Base-by-base conservation (phyloP, 768 basidiomycete genomes). In the Leccinum sublutescens region DNA sequence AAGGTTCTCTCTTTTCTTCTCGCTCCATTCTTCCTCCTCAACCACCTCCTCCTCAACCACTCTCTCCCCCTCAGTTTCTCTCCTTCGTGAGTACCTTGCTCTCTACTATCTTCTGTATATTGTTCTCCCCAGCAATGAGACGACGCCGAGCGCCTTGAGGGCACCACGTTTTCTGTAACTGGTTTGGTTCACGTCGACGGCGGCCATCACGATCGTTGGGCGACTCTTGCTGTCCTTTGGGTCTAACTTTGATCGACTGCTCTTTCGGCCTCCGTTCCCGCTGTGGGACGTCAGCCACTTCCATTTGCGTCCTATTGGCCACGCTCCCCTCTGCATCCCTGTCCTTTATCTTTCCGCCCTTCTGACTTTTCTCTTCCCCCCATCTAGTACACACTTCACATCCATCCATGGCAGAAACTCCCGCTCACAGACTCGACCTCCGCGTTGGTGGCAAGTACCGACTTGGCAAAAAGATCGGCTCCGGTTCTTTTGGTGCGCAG, bases 401-500 rank as follows among this genome's bases (percentile, higher is more conserved):
- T 60, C 59, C 63, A 68, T 61, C 56, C 65, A 93, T 91, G 92
- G 83, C 91, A 76, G 91, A 94, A 71, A 80, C 79, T 47, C 79
- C 88, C 50, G 73, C 79, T 31, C 81, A 79, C 81, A 85, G 88
- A 79, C 82, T 93, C 61, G 91, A 94, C 78, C 86, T 93, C 66
- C 84, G 91, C 65, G 91, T 94, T 50, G 92, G 92, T 68, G 93
- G 92, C 68, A 94, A 98, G 78, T 98, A 98, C 82, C 86, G 96
- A 70, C 87, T 98, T 64, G 96, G 96, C 61, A 97, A 97, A 85
- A 98, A 98, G 89, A 98, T 98, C 70, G 96, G 96, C 63, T 96
- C 94, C 34, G 96, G 96, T 63, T 98, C 95, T 49, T 98, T 98
- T 69, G 94, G 95, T 96, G 68, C 71, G 89, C 80, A 52, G 10